Conservation (phyloP, 2,329 filamentous ascomycete species). For the Ascochyta koolunga region DNA sequence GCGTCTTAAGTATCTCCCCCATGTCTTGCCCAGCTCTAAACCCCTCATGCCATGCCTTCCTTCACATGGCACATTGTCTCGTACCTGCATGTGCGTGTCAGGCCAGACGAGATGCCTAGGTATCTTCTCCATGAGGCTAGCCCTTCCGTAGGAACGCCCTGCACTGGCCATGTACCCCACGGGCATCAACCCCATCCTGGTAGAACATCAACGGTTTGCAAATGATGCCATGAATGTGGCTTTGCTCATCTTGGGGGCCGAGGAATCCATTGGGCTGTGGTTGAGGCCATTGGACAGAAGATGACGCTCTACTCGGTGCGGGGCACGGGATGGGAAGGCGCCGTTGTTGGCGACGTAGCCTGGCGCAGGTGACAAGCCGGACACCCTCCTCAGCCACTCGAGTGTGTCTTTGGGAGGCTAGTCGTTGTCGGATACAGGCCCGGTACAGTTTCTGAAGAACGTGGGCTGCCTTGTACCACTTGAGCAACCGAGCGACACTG, state of each 20-base stretch:
- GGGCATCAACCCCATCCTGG: slow-evolving; percentile 7
- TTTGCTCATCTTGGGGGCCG: slow-evolving; percentile 11
- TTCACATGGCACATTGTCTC: slow-evolving; percentile 19
- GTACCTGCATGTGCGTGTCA: slow-evolving; percentile 23
- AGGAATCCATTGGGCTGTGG: slow-evolving; percentile 10
- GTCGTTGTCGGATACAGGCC: not conserved
- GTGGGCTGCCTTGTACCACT: no score
- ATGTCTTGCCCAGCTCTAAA: slow-evolving; percentile 16
- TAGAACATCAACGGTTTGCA: not conserved
- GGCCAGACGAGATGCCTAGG: slow-evolving; percentile 25
- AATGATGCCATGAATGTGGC: not conserved
- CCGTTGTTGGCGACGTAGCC: not conserved
- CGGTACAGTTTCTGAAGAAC: no score
- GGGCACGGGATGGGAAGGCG: slow-evolving; percentile 4
- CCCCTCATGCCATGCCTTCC: slow-evolving; percentile 17
- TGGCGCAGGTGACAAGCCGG: slow-evolving; percentile 9
- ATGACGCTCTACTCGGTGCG: not conserved
- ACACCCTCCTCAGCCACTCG: not conserved
- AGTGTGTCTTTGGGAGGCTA: not conserved
- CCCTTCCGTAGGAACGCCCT: slow-evolving; percentile 24
- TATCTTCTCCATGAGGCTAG: slow-evolving; percentile 21
- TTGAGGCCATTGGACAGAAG: slow-evolving; percentile 7
- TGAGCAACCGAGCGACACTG: no score
- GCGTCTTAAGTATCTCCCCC: slow-evolving; percentile 19
- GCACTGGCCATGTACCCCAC: slow-evolving; percentile 7